Conservation (phyloP, 805 yeast species). For the Saccharomycopsis fibuligera region DNA sequence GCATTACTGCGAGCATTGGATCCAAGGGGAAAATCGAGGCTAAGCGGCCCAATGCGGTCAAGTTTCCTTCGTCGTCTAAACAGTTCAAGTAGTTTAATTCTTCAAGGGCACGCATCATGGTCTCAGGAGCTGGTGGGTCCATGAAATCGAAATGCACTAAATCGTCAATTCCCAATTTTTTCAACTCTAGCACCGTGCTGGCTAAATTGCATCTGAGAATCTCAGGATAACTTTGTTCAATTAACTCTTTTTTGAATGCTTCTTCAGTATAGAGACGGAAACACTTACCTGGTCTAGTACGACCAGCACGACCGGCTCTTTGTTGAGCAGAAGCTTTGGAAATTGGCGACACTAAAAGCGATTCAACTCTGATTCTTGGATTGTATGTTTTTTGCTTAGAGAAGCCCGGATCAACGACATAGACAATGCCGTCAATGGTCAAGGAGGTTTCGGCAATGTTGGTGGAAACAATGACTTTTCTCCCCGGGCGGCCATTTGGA, state of each 20-base stretch:
- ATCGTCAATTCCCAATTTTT: conserved; percentile 92
- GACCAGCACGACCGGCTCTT: conserved; percentile 99
- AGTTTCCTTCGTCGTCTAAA: conserved; percentile 83
- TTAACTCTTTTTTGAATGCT: conserved; percentile 87
- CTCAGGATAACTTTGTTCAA: conserved; percentile 95
- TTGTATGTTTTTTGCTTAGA: conserved; percentile 94
- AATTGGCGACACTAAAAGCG: conserved; percentile 88
- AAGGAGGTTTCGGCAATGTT: conserved; percentile 97
- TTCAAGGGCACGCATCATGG: conserved; percentile 98
- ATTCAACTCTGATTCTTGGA: conserved; percentile 93
- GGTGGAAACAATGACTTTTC: conserved; percentile 87
- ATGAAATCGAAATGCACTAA: conserved; percentile 96
- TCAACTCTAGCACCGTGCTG: conserved; percentile 85
- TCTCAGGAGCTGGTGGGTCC: conserved; percentile 99
- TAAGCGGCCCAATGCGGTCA: conserved; percentile 82
- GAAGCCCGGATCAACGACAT: conserved; percentile 96
- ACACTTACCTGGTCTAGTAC: conserved; percentile 97
- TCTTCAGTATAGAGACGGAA: conserved; percentile 95
- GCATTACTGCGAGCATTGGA: conserved; percentile 90
- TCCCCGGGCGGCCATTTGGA: conserved; percentile 83
- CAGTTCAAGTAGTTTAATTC: conserved; percentile 88
- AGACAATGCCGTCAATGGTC: conserved; percentile 95
- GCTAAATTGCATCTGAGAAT: conserved; percentile 86
- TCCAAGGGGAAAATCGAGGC: conserved; percentile 94
- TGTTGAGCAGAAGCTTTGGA: conserved; percentile 98